Percentiles rank a stretch among this genome's conserved stretches.
Evolutionary conservation across 2,329 filamentous ascomycete species (phyloP).

Genomic region (Colletotrichum sp.): DNA sequence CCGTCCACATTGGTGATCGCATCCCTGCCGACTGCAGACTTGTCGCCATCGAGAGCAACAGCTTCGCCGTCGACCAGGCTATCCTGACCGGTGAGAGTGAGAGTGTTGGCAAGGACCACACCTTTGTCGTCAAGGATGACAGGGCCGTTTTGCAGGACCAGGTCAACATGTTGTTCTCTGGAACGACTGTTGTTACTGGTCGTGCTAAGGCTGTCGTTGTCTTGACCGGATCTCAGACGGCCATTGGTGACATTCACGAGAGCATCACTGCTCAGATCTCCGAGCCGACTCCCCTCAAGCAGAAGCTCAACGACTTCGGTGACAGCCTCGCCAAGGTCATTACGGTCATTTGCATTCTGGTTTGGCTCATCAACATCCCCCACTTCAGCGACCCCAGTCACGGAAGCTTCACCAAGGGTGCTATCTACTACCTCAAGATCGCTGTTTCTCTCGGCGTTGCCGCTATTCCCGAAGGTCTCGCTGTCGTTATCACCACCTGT

Average conservation of each 20-base stretch:
- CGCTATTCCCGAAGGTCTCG: conserved; percentile 95
- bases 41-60: conserved; percentile 92
- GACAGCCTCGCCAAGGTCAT: conserved; percentile 97
- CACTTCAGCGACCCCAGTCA: conserved; percentile 96
- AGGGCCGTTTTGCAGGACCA: conserved; percentile 97
- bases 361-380: conserved; percentile 98
- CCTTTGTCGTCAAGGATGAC: conserved; percentile 70
- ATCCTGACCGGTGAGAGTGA: conserved; percentile 98
- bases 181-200: conserved; percentile 94
- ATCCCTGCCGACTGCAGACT: conserved; percentile 95
- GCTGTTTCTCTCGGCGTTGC: conserved; percentile 97
- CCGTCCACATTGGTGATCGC: conserved; percentile 87
- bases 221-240: conserved; percentile 86
- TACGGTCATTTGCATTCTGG: conserved; percentile 92
- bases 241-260: conserved; percentile 98
- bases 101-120: conserved; percentile 86
- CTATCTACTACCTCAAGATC: conserved; percentile 99
- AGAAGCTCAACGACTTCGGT: conserved; percentile 98
- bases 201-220: conserved; percentile 92
- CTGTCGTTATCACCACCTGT: conserved; percentile 99
- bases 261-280: conserved; percentile 98
- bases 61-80: conserved; percentile 94
- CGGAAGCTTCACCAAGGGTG: conserved; percentile 93
- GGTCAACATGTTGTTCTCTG: conserved; percentile 97
- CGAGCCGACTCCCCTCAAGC: conserved; percentile 94